Base-by-base conservation (phyloP, 257 asterid species). In the Mentha longifolia region DNA sequence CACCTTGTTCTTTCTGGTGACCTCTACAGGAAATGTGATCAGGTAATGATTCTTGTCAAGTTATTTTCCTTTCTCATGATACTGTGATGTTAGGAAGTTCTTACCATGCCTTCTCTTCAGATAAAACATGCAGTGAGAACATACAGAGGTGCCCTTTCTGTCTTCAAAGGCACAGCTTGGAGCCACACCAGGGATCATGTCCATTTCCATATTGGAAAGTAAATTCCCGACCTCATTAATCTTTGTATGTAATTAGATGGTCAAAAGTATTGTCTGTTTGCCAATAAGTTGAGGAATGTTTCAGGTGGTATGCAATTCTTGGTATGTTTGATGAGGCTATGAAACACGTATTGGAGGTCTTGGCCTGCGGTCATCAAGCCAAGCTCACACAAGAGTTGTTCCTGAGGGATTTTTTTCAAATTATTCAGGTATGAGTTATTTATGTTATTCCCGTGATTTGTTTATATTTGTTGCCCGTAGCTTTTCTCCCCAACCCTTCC, bases 1-100 rank as follows among this genome's bases (percentile, higher is more conserved):
- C 98, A 95, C 89, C 98, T 95, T 63, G 87, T 95, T 82, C 95
- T 95, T 79, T 87, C 99, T 55, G 99, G 99, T 19, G 97, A 92
- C 79, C 90, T 92, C 78, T 95, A 95, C 88, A 85, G 84, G 86
- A 88, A 88, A 88, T 89, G 95, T 81, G 96, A 88, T 81, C 99
- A 95, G 97, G 99, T 94, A 78, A 67, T 73, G 70, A 50, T 75
- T 74, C 70, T 75, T 30, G 46, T 64, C 30, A 46, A 20, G 16
- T 28, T 64, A 42, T 14, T 75, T 57, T 47, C 59, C 35, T 43
- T 68, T 70, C 33, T 65, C 62, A 54, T 74, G 57, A 51, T 79
- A 61, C 60, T 70, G 52, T 65, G 64, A 67, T 60, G 67, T 76
- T 67, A 76, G 61, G 79, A 22, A 67, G 56, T 55, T 75, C 7